A percentile compares a stretch with the other conserved stretches of the same genome.
These are phyloP conservation scores for Naganishia onofrii DNA, from an alignment of 768 basidiomycete genomes.

Conservation along the genomic window DNA sequence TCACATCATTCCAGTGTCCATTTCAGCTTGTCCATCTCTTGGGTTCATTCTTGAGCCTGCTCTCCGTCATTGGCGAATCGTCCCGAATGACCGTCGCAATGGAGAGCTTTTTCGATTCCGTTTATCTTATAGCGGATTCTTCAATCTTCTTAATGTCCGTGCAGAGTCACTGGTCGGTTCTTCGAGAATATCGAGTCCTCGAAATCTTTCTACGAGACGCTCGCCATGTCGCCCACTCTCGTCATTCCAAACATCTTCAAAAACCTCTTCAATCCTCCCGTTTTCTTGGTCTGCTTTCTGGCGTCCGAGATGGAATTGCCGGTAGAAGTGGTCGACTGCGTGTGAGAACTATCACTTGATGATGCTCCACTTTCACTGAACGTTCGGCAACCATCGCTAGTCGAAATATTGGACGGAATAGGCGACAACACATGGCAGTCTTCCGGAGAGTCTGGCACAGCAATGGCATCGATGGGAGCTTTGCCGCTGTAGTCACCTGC, in stretches of 20 bases:
- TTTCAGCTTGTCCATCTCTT: not conserved
- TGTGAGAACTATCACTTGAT: constrained; percentile 9
- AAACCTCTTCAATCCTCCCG: constrained; percentile 20
- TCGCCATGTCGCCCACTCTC: not conserved
- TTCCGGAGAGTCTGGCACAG: not conserved
- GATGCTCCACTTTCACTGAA: constrained; percentile 16
- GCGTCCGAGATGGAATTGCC: not conserved
- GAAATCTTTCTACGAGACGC: not conserved
- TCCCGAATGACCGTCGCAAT: not conserved
- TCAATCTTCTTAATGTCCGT: not conserved
- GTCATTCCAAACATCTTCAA: constrained; percentile 16
- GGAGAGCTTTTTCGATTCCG: not conserved
- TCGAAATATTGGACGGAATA: constrained; percentile 6
- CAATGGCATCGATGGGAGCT: too few relatives aligned
- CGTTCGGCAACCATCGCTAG: constrained; percentile 14
- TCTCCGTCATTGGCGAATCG: not conserved
- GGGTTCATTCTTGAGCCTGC: constrained; percentile 1
- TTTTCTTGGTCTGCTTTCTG: not conserved
- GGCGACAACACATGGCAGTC: constrained; percentile 2
- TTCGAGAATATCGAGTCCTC: not conserved
- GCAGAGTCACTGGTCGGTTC: not conserved
- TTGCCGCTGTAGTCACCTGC: not conserved
- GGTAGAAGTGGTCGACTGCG: not conserved
- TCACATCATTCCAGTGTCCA: not conserved
- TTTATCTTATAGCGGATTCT: not conserved